phyloP scores from a whole-genome alignment of 768 basidiomycete genomes.

The Termitomyces eurrhizus region DNA sequence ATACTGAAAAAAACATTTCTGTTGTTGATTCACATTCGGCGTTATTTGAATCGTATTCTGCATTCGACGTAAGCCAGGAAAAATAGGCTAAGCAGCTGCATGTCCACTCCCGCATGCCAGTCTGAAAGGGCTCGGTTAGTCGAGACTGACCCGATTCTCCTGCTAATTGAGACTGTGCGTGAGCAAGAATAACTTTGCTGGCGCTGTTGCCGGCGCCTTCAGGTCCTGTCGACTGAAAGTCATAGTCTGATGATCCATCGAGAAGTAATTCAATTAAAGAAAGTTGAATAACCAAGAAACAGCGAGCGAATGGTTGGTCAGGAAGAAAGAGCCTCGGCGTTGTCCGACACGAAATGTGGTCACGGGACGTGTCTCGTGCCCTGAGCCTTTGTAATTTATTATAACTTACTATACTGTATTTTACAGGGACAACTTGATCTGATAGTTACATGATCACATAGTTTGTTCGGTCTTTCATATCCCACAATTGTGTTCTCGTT shows the following conservation, averaged over 20 bases:
- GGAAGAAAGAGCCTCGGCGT: neutral
- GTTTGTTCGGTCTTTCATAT: too few species aligned
- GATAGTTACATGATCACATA: too few species aligned
- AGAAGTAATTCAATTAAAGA: neutral
- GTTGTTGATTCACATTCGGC: neutral
- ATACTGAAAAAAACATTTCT: neutral
- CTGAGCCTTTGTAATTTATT: too few species aligned
- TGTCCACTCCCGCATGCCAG: neutral
- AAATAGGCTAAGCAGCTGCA: constrained; percentile 5
- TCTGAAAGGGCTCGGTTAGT: neutral
- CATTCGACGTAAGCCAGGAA: constrained; percentile 12
- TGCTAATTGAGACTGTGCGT: constrained; percentile 12
- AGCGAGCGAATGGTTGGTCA: neutral
- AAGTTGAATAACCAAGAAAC: constrained; percentile 1
- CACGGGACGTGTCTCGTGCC: neutral
- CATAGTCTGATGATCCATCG: neutral
- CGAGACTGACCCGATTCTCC: constrained; percentile 6
- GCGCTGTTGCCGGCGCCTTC: neutral
- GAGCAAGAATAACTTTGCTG: constrained; percentile 11
- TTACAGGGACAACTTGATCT: too few species aligned
- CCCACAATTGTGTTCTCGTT: too few species aligned
- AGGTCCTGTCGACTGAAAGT: neutral
- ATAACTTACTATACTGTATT: too few species aligned
- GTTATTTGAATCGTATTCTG: constrained; percentile 1
- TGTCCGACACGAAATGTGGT: neutral